These are phyloP conservation scores for Pholiota adiposa DNA, from an alignment of 1,284 basidiomycete species.

Conservation along the genomic window DNA sequence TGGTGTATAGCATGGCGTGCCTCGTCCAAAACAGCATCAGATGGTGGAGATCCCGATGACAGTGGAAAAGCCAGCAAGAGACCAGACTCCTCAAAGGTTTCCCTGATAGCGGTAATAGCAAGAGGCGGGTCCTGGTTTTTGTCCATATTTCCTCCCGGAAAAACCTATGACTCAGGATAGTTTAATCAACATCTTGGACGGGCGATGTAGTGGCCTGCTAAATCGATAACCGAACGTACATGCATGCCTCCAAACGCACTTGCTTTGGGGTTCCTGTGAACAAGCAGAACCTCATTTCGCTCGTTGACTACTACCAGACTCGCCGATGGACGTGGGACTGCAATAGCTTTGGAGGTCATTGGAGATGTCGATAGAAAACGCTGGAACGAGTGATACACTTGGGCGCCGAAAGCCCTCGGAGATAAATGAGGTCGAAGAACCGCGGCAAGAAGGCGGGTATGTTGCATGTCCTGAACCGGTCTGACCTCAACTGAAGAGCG, in stretches of 20 bases:
- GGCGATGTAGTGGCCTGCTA: background rate
- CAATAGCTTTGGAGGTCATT: conserved; percentile 17
- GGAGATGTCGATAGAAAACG: conserved; percentile 16
- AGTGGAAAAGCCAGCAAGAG: conserved; percentile 57
- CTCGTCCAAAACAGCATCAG: conserved; percentile 48
- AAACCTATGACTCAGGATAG: conserved; percentile 50
- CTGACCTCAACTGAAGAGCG: background rate
- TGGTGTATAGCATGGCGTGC: conserved; percentile 62
- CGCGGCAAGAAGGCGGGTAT: conserved; percentile 8
- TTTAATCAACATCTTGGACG: conserved; percentile 1
- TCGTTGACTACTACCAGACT: conserved; percentile 67
- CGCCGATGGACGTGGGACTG: conserved; percentile 58
- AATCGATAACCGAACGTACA: conserved; percentile 50
- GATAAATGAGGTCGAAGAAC: background rate
- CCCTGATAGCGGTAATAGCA: conserved; percentile 65
- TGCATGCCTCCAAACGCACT: conserved; percentile 67
- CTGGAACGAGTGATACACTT: background rate
- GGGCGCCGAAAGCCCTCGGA: conserved; percentile 1
- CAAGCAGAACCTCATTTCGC: conserved; percentile 67
- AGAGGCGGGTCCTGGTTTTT: conserved; percentile 58
- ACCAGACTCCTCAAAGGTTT: conserved; percentile 77
- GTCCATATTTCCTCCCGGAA: conserved; percentile 75
- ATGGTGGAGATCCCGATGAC: conserved; percentile 25
- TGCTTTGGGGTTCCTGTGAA: conserved; percentile 67
- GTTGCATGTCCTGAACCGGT: conserved; percentile 18